These are phyloP conservation scores for Pilatotrama ljubarskyi DNA, from an alignment of 768 basidiomycete genomes.

Conservation along the genomic window DNA sequence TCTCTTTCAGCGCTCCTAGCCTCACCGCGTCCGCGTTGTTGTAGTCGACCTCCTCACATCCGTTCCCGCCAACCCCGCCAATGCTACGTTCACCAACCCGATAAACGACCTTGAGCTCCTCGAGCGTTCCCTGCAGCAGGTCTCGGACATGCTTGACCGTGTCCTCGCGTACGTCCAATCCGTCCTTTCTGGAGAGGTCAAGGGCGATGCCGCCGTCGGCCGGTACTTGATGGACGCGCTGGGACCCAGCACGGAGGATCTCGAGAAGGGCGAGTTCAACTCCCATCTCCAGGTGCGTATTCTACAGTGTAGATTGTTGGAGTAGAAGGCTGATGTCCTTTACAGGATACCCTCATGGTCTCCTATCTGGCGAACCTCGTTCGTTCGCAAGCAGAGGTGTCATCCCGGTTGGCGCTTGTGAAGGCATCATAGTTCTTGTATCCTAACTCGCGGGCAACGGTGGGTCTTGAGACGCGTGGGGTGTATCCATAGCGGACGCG, in stretches of 20 bases:
- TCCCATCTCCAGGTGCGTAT: slow-evolving; percentile 65
- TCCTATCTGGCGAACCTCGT: slow-evolving; percentile 93
- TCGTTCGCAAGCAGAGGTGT: slow-evolving; percentile 90
- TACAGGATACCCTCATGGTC: slow-evolving; percentile 89
- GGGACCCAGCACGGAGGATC: slow-evolving; percentile 63
- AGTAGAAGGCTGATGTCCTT: slow-evolving; percentile 14
- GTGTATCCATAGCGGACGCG: slow-evolving; percentile 20
- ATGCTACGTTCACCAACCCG: slow-evolving; percentile 47
- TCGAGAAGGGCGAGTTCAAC: slow-evolving; percentile 76
- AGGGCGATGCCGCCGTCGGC: slow-evolving; percentile 84
- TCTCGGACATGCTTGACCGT: slow-evolving; percentile 79
- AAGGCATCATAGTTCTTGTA: slow-evolving; percentile 42
- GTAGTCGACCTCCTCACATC: slow-evolving; percentile 76
- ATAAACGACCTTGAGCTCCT: slow-evolving; percentile 74
- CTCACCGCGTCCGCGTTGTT: background rate
- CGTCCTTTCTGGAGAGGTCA: slow-evolving; percentile 73
- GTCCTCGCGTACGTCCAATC: slow-evolving; percentile 82
- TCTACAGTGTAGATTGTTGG: background rate
- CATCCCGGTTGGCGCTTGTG: slow-evolving; percentile 80
- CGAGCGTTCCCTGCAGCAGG: slow-evolving; percentile 67
- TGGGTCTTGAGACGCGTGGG: background rate
- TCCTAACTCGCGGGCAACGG: slow-evolving; percentile 8
- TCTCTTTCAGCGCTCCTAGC: background rate
- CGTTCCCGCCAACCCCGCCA: slow-evolving; percentile 37
- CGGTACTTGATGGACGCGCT: slow-evolving; percentile 90